Evolutionary conservation across 164 flowering plant species (phyloP).

Genomic region (Aristolochia californica): DNA sequence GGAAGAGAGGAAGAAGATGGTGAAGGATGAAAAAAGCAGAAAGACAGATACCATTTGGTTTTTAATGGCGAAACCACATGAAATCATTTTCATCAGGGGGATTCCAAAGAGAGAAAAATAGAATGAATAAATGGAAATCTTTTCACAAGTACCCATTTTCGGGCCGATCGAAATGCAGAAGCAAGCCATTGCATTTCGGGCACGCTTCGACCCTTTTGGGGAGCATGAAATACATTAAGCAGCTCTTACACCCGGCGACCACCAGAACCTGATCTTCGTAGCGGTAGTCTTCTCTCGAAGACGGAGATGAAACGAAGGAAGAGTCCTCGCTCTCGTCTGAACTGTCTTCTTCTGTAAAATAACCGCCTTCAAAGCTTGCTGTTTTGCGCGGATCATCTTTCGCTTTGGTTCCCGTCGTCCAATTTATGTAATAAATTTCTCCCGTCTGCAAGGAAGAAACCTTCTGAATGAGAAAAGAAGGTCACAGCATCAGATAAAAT

Average conservation of each 20-base stretch:
- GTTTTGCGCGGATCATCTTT: constrained; percentile 61
- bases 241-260: constrained; percentile 26
- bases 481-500: not conserved
- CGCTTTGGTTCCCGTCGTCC: constrained; percentile 65
- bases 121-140: not conserved
- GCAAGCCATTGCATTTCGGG: constrained; percentile 21
- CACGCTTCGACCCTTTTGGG: constrained; percentile 18
- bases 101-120: not conserved
- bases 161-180: constrained; percentile 23
- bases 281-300: constrained; percentile 8
- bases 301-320: constrained; percentile 26
- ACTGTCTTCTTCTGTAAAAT: constrained; percentile 31
- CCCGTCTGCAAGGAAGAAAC: constrained; percentile 50
- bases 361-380: constrained; percentile 17
- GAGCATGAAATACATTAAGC: constrained; percentile 29
- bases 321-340: constrained; percentile 48
- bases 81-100: not conserved
- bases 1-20: no score
- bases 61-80: not conserved
- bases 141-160: constrained; percentile 9
- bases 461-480: constrained; percentile 1
- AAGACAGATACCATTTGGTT: not conserved
- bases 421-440: constrained; percentile 74
- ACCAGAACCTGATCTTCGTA: constrained; percentile 16
- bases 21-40: not conserved